phyloP scores from a whole-genome alignment of 805 yeast species.

The Yamadazyma sp. region DNA sequence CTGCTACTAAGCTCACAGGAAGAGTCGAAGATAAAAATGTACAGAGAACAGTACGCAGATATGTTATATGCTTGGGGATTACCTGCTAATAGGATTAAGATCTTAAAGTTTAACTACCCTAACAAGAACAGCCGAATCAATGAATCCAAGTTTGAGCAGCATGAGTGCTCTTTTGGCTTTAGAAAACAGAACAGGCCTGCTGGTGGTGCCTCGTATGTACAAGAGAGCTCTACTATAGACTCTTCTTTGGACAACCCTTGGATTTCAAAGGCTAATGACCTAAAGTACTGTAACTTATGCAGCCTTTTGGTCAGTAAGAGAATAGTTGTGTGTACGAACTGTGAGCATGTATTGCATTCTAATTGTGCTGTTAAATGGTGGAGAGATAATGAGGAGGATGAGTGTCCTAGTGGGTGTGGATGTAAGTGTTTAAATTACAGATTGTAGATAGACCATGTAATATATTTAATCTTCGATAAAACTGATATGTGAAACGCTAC shows the following conservation, averaged over 20 bases:
- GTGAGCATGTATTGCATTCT: conserved; percentile 80
- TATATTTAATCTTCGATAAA: too few relatives aligned
- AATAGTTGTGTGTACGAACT: conserved; percentile 64
- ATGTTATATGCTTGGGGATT: conserved; percentile 82
- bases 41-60: conserved; percentile 72
- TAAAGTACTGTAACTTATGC: conserved; percentile 65
- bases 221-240: conserved; percentile 25
- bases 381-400: conserved; percentile 44
- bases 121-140: conserved; percentile 9
- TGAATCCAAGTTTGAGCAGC: conserved; percentile 24
- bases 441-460: conserved; percentile 3
- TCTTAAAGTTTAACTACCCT: conserved; percentile 65
- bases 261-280: conserved; percentile 25
- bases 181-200: conserved; percentile 13
- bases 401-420: conserved; percentile 82
- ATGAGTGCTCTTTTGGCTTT: conserved; percentile 35
- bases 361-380: conserved; percentile 84
- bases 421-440: conserved; percentile 35
- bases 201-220: conserved; percentile 15
- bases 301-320: conserved; percentile 57
- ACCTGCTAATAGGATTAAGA: conserved; percentile 74
- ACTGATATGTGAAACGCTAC: too few relatives aligned
- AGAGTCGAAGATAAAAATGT: conserved; percentile 33
- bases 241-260: conserved; percentile 28
- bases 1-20: conserved; percentile 43